Conservation (phyloP, 345 rosid genomes). For the Corchorus olitorius region DNA sequence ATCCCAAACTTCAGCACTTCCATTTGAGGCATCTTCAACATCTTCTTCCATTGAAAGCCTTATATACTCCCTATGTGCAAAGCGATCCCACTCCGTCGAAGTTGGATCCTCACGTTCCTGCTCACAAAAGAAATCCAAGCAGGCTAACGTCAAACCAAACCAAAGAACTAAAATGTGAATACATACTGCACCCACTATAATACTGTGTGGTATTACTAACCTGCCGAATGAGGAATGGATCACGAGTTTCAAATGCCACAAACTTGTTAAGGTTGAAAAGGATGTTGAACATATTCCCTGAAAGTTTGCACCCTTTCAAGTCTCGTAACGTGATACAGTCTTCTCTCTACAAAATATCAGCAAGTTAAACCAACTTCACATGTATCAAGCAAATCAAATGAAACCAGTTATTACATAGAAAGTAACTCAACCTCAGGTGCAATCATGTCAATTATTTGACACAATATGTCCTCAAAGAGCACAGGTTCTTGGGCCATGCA, state of each 20-base stretch:
- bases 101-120: constrained; percentile 74
- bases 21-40: constrained; percentile 74
- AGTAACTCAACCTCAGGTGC: constrained; percentile 65
- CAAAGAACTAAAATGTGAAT: neutral
- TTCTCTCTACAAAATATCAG: constrained; percentile 52
- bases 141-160: neutral
- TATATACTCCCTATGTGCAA: constrained; percentile 71
- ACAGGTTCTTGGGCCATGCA: constrained; percentile 83
- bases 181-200: neutral
- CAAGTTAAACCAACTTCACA: neutral
- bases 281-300: constrained; percentile 80
- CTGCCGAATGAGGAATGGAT: constrained; percentile 79
- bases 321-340: constrained; percentile 67
- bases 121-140: constrained; percentile 7
- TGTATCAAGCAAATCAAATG: neutral
- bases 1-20: constrained; percentile 74
- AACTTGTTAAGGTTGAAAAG: constrained; percentile 88
- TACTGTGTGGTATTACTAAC: constrained; percentile 32
- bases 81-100: constrained; percentile 78
- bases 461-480: constrained; percentile 75
- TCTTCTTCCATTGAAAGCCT: constrained; percentile 82
- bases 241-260: constrained; percentile 83
- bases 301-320: constrained; percentile 66
- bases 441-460: constrained; percentile 91
- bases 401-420: neutral